Evolutionary conservation across 495 filamentous ascomycete species (phyloP).

Genomic region (Cercophora scortea): DNA sequence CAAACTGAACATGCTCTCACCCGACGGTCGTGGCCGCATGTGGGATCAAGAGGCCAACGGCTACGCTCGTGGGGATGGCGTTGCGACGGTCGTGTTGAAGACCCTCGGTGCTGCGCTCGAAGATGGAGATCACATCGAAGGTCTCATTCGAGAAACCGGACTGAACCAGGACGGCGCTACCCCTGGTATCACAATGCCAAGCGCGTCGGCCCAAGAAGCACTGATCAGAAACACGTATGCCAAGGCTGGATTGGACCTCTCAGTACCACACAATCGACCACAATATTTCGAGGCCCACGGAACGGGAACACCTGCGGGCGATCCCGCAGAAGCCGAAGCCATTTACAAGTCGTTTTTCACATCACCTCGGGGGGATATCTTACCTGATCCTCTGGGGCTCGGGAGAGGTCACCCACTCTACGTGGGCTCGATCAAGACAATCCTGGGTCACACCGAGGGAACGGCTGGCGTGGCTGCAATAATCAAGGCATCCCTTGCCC

Average conservation of each 20-base stretch:
- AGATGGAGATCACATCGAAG: constrained; percentile 47
- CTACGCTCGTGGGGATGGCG: constrained; percentile 54
- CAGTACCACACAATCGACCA: constrained; percentile 19
- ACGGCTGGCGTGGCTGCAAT: constrained; percentile 43
- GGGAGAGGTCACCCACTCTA: constrained; percentile 14
- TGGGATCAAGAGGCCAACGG: constrained; percentile 55
- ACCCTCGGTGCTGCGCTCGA: constrained; percentile 36
- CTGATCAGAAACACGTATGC: constrained; percentile 42
- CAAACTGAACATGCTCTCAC: constrained; percentile 25
- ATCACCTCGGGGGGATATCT: constrained; percentile 16
- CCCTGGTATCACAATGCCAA: constrained; percentile 45
- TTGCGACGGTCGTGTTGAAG: constrained; percentile 49
- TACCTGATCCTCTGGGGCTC: too few relatives aligned
- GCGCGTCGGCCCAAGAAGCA: constrained; percentile 37
- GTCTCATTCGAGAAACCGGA: constrained; percentile 46
- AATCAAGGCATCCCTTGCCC: constrained; percentile 38
- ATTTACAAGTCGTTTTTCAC: constrained; percentile 28
- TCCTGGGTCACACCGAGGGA: constrained; percentile 49
- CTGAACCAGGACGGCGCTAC: constrained; percentile 49
- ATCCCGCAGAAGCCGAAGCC: constrained; percentile 22
- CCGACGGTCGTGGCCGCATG: constrained; percentile 33
- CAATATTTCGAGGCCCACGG: constrained; percentile 41
- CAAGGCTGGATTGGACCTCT: constrained; percentile 34
- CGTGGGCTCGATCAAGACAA: constrained; percentile 48
- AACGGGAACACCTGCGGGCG: constrained; percentile 5